phyloP scores from a whole-genome alignment of 495 filamentous ascomycete genomes.

The Aspergillus nanangensis region DNA sequence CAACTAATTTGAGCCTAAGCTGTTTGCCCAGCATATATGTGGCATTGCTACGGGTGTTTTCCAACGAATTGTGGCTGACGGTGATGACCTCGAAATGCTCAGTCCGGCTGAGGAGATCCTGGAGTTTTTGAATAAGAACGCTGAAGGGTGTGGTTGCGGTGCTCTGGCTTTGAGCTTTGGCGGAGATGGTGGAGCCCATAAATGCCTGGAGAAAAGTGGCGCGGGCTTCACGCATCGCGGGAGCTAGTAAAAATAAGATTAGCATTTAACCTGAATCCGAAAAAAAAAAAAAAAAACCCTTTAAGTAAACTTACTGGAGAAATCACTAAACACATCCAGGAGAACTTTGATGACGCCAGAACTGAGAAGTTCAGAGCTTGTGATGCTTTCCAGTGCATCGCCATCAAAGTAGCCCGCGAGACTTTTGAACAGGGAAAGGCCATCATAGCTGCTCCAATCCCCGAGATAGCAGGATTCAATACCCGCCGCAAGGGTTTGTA shows the following conservation, averaged over 20 bases:
- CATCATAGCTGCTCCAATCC: conserved; percentile 39
- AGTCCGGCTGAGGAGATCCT: conserved; percentile 90
- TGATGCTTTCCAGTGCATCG: conserved; percentile 85
- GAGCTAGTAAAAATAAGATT: too few species aligned
- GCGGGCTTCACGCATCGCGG: conserved; percentile 55
- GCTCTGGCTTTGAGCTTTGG: conserved; percentile 56
- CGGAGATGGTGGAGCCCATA: conserved; percentile 68
- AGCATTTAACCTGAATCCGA: too few species aligned
- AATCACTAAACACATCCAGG: conserved; percentile 73
- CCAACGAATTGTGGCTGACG: conserved; percentile 87
- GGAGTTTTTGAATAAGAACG: conserved; percentile 86
- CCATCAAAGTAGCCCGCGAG: conserved; percentile 87
- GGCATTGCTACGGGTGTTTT: conserved; percentile 87
- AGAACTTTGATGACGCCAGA: conserved; percentile 84
- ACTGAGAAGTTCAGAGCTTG: conserved; percentile 90
- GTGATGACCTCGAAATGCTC: conserved; percentile 98
- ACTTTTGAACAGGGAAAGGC: conserved; percentile 63
- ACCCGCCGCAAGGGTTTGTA: conserved; percentile 66
- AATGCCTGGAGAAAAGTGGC: conserved; percentile 92
- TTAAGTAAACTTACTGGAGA: conserved; percentile 34
- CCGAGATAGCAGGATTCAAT: conserved; percentile 65
- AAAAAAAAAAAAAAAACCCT: too few species aligned
- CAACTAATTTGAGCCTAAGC: conserved; percentile 80
- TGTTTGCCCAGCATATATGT: conserved; percentile 97
- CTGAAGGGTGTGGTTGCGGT: conserved; percentile 80